Percentiles rank a stretch among this genome's conserved stretches.
phyloP scores from a whole-genome alignment of 73 alveolate species.

The Paramecium primaurelia region DNA sequence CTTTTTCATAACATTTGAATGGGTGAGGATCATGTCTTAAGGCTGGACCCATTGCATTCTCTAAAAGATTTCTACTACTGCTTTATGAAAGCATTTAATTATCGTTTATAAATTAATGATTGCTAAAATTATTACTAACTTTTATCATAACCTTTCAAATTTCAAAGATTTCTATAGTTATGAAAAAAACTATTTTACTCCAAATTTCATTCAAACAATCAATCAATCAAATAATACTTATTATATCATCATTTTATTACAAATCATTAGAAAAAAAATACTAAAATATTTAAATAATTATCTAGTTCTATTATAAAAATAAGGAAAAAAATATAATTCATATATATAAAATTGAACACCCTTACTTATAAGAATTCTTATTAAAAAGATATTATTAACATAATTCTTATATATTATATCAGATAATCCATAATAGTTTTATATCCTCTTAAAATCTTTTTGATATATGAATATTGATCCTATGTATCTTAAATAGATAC shows the following conservation, averaged over 20 bases:
- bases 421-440: no score
- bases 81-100: not conserved
- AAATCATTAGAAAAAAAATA: not conserved
- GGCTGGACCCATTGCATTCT: not conserved
- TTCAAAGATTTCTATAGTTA: not conserved
- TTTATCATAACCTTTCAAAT: not conserved
- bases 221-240: not conserved
- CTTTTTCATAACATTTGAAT: not conserved
- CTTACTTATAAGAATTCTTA: no score
- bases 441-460: no score
- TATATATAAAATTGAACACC: no score
- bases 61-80: not conserved
- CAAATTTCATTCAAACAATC: not conserved
- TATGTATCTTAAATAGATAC: not conserved
- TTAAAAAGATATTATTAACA: no score
- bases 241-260: not conserved
- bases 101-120: not conserved
- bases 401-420: no score
- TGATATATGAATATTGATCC: no score
- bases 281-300: not conserved
- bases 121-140: not conserved
- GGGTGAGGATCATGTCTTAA: not conserved
- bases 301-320: not conserved
- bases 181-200: not conserved
- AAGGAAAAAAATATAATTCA: not conserved